phyloP scores from a whole-genome alignment of 805 yeast species.

The Spathaspora boniae region DNA sequence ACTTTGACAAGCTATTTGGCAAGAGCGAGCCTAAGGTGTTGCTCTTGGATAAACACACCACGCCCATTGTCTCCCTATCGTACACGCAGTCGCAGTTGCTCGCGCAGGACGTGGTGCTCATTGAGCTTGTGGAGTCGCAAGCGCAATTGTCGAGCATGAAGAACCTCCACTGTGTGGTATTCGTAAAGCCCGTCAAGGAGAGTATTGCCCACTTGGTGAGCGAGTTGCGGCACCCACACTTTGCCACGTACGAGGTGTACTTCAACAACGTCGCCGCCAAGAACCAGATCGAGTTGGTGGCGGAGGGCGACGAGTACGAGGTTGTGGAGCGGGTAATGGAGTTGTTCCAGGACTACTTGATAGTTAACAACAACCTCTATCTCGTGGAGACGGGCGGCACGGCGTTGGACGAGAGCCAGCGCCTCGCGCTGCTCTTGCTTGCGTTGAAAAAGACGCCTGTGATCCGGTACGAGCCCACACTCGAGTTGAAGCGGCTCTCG shows the following conservation, averaged over 20 bases:
- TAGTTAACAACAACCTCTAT: slow-evolving; percentile 68
- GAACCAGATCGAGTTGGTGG: slow-evolving; percentile 76
- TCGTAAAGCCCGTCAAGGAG: slow-evolving; percentile 67
- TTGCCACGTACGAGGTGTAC: slow-evolving; percentile 69
- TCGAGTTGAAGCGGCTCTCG: slow-evolving; percentile 62
- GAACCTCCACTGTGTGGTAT: slow-evolving; percentile 78
- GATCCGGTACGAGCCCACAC: slow-evolving; percentile 72
- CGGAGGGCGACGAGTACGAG: slow-evolving; percentile 88
- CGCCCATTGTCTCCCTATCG: slow-evolving; percentile 81
- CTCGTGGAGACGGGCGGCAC: slow-evolving; percentile 13
- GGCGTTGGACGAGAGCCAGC: slow-evolving; percentile 31
- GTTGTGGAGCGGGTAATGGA: slow-evolving; percentile 74
- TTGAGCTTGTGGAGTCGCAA: slow-evolving; percentile 60
- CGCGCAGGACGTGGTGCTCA: slow-evolving; percentile 77
- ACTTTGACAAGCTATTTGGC: slow-evolving; percentile 28
- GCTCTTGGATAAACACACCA: slow-evolving; percentile 75
- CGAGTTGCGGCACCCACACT: slow-evolving; percentile 78
- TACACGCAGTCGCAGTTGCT: slow-evolving; percentile 84
- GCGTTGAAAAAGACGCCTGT: slow-evolving; percentile 76
- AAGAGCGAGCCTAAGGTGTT: slow-evolving; percentile 58
- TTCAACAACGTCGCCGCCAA: slow-evolving; percentile 77
- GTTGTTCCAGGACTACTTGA: slow-evolving; percentile 77
- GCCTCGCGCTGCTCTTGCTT: slow-evolving; percentile 54
- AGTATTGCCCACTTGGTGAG: slow-evolving; percentile 56
- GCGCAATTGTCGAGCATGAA: slow-evolving; percentile 55